Evolutionary conservation across 306 rosid species (phyloP).

Genomic region (Arachis hypogaea): DNA sequence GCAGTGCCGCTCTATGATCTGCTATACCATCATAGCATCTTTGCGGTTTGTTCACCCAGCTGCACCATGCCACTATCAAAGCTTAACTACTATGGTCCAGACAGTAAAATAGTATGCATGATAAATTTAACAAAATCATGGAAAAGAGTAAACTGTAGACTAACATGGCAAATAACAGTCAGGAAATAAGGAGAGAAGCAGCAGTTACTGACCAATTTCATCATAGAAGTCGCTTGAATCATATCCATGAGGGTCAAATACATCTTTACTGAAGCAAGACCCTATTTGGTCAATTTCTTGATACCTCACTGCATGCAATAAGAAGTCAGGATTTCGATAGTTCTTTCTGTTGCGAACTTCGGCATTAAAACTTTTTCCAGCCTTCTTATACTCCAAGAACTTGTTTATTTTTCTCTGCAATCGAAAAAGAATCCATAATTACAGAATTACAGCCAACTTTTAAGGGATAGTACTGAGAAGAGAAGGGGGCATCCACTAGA

Average conservation of each 20-base stretch:
- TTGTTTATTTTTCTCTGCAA: conserved; percentile 85
- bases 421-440: neutral
- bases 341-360: conserved; percentile 95
- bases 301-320: conserved; percentile 92
- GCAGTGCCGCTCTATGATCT: neutral
- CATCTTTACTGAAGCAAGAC: conserved; percentile 95
- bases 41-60: neutral
- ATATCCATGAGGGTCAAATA: conserved; percentile 96
- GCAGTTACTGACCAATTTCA: conserved; percentile 70
- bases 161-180: neutral
- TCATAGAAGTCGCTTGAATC: conserved; percentile 81
- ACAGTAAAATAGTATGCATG: neutral
- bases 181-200: conserved; percentile 33
- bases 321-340: conserved; percentile 92
- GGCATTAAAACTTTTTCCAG: conserved; percentile 92
- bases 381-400: conserved; percentile 83
- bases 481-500: neutral
- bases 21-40: neutral
- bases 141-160: conserved; percentile 19
- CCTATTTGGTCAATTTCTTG: conserved; percentile 96
- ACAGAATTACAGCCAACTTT: neutral
- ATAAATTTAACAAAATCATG: conserved; percentile 12
- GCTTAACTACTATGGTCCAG: neutral
- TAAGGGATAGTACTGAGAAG: neutral
- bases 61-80: neutral